phyloP scores from a whole-genome alignment of 768 basidiomycete species.

The Boletus rubescentipes region DNA sequence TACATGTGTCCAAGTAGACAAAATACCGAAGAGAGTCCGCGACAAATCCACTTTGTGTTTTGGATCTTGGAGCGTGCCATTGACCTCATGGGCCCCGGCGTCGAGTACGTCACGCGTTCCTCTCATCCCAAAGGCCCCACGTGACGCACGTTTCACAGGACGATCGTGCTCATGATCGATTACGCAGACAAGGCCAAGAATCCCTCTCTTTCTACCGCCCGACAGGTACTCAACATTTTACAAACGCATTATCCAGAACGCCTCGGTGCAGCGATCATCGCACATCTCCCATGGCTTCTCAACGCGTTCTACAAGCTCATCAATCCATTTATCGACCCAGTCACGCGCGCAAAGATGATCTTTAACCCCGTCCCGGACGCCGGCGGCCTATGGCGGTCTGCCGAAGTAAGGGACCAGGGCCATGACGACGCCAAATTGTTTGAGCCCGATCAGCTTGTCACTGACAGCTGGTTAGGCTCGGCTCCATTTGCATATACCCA shows the following conservation, averaged over 20 bases:
- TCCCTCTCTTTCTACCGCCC: conserved; percentile 40
- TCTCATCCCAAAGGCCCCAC: no score
- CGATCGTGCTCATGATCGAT: conserved; percentile 70
- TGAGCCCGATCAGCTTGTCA: conserved; percentile 66
- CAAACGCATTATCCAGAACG: conserved; percentile 88
- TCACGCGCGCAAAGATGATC: conserved; percentile 72
- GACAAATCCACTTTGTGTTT: conserved; percentile 71
- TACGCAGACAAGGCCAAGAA: conserved; percentile 71
- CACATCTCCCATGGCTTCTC: conserved; percentile 80
- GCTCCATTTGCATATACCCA: conserved; percentile 72
- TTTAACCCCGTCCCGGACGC: conserved; percentile 57
- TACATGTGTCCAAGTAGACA: conserved; percentile 73
- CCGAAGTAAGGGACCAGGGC: conserved; percentile 20
- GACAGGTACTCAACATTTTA: conserved; percentile 56
- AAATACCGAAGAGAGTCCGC: conserved; percentile 67
- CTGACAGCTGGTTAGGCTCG: conserved; percentile 67
- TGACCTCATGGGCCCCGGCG: conserved; percentile 77
- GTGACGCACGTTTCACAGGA: conserved; percentile 38
- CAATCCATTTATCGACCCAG: conserved; percentile 78
- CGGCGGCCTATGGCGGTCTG: conserved; percentile 28
- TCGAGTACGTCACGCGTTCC: conserved; percentile 59
- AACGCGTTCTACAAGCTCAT: conserved; percentile 77
- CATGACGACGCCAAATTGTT: conserved; percentile 44
- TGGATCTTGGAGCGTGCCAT: conserved; percentile 77
- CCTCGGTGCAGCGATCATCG: conserved; percentile 69